Conservation (phyloP, 257 asterid species). For the Capsicum rhomboideum region DNA sequence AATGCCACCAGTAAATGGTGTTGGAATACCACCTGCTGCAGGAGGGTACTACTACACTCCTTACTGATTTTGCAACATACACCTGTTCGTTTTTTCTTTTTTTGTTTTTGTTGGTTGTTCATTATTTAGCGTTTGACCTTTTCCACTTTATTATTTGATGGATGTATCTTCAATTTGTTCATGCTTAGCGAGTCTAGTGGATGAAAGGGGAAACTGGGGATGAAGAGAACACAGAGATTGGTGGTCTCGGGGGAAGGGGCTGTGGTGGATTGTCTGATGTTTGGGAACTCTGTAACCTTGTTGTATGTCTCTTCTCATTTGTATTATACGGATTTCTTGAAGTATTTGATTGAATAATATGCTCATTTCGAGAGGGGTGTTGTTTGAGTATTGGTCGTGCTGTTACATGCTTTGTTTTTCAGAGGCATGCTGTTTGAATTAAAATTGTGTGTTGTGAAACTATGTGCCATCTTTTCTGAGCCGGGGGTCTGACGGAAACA, state of each 20-base stretch:
- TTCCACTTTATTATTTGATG: conserved; percentile 32
- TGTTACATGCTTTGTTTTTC: background rate
- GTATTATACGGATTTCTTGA: background rate
- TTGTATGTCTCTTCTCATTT: background rate
- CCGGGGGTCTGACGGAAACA: too few relatives aligned
- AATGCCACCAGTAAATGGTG: conserved; percentile 61
- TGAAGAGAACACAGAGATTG: too few relatives aligned
- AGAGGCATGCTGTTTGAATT: background rate
- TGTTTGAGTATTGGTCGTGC: background rate
- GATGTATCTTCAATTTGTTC: conserved; percentile 25
- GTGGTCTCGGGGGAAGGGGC: too few relatives aligned
- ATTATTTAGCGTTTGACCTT: background rate
- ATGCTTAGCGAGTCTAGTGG: conserved; percentile 17
- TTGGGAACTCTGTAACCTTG: conserved; percentile 18
- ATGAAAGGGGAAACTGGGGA: background rate
- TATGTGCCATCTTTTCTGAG: too few relatives aligned
- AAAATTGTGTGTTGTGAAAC: background rate
- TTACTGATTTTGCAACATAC: conserved; percentile 19
- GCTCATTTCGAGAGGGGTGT: background rate
- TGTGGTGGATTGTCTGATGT: conserved; percentile 6
- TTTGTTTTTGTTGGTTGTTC: background rate
- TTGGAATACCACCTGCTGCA: conserved; percentile 7
- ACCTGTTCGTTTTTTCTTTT: background rate
- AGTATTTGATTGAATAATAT: conserved; percentile 2
- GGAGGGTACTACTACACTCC: conserved; percentile 59